phyloP scores from a whole-genome alignment of 1,284 basidiomycete genomes.

The Cutaneotrichosporon cutaneum region DNA sequence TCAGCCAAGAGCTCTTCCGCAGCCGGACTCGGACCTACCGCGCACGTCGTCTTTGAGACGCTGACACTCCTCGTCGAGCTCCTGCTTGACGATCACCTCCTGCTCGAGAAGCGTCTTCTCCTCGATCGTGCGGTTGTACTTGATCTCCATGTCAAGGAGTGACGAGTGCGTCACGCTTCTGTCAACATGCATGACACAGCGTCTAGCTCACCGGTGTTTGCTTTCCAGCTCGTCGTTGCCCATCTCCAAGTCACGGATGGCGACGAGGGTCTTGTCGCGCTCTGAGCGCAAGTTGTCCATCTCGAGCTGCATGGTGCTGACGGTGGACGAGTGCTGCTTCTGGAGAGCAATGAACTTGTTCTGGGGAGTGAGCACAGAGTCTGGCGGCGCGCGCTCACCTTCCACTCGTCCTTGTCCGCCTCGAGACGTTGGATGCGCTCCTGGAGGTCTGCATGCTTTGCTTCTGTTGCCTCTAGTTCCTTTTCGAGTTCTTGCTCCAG shows the following conservation, averaged over 20 bases:
- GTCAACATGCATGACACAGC: not conserved
- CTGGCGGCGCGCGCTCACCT: constrained; percentile 59
- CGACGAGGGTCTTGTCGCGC: constrained; percentile 72
- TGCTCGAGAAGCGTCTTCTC: constrained; percentile 97
- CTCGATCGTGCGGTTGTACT: constrained; percentile 87
- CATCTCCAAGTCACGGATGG: constrained; percentile 86
- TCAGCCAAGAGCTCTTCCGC: constrained; percentile 1
- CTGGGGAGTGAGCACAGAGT: constrained; percentile 54
- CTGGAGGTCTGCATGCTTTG: constrained; percentile 75
- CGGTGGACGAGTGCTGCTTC: constrained; percentile 83
- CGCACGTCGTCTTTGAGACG: constrained; percentile 87
- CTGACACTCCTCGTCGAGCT: constrained; percentile 87
- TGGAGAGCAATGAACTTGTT: constrained; percentile 83
- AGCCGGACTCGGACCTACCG: constrained; percentile 64
- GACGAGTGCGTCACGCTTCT: constrained; percentile 77
- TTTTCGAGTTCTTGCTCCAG: constrained; percentile 88
- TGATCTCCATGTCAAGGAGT: constrained; percentile 83
- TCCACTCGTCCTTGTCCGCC: constrained; percentile 85
- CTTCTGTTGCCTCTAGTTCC: constrained; percentile 83
- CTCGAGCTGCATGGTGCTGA: constrained; percentile 62
- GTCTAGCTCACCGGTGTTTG: constrained; percentile 64
- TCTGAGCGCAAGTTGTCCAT: constrained; percentile 76
- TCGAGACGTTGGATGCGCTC: constrained; percentile 72
- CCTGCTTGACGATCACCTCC: constrained; percentile 88
- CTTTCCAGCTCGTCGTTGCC: constrained; percentile 93